A percentile compares a stretch with the other conserved stretches of the same genome.
phyloP scores from a whole-genome alignment of 257 asterid genomes.

The Penstemon eatonii region DNA sequence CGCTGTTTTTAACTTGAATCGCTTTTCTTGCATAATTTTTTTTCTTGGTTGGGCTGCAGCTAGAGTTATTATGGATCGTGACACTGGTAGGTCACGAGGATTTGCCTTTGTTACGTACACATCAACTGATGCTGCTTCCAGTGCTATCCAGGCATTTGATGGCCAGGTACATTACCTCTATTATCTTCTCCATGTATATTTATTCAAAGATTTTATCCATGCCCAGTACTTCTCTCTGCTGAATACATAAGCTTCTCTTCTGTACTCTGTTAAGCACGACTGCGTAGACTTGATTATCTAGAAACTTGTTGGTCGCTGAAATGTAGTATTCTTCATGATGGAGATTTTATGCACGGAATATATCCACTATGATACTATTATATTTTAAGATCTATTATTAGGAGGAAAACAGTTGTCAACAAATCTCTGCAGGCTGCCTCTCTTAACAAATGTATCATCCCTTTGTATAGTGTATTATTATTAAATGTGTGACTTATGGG shows the following conservation, averaged over 20 bases:
- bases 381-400: background rate
- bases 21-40: background rate
- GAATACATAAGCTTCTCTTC: background rate
- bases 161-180: conserved; percentile 60
- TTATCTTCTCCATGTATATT: background rate
- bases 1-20: background rate
- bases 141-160: conserved; percentile 78
- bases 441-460: background rate
- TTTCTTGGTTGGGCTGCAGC: conserved; percentile 48
- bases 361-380: background rate
- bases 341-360: background rate
- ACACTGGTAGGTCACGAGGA: conserved; percentile 83
- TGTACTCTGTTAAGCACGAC: no score
- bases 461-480: background rate
- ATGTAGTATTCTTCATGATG: background rate
- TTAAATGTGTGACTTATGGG: background rate
- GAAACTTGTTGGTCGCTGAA: background rate
- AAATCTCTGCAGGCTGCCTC: background rate
- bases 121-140: conserved; percentile 67
- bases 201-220: background rate
- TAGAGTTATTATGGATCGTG: conserved; percentile 75
- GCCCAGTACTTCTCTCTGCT: background rate
- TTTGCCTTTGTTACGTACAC: conserved; percentile 82
- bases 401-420: background rate
- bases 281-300: background rate